Conservation (phyloP, 768 basidiomycete genomes). For the Auricularia heimuer region DNA sequence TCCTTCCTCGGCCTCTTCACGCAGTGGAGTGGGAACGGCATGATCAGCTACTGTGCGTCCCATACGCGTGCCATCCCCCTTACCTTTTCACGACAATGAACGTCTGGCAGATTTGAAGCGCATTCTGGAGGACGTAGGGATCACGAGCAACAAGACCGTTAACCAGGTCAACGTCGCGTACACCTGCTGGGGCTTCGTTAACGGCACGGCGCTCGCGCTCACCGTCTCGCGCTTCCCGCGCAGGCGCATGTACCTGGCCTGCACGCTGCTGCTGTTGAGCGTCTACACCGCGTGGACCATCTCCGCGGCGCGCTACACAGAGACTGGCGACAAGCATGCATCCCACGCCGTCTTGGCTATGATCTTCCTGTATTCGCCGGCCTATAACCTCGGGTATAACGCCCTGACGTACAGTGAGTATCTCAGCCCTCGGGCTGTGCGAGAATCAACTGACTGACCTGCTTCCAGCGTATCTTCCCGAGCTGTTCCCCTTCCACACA, state of each 20-base stretch:
- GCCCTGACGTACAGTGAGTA: constrained; percentile 44
- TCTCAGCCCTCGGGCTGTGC: neutral
- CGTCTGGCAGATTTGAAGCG: constrained; percentile 39
- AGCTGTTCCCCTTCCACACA: constrained; percentile 54
- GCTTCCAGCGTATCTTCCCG: constrained; percentile 48
- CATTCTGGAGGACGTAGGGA: constrained; percentile 44
- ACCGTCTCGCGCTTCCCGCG: constrained; percentile 35
- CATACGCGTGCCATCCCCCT: neutral
- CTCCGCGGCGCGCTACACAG: constrained; percentile 4
- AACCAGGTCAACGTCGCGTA: constrained; percentile 50
- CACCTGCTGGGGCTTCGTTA: constrained; percentile 47
- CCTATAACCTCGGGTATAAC: constrained; percentile 47
- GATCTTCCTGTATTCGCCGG: constrained; percentile 37
- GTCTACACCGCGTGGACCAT: constrained; percentile 44
- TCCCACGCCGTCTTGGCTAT: neutral
- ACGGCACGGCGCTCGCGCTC: constrained; percentile 39
- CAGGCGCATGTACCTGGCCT: constrained; percentile 38
- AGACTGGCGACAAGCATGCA: constrained; percentile 21
- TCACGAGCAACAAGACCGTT: constrained; percentile 39
- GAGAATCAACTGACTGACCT: constrained; percentile 1
- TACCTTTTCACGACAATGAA: constrained; percentile 15
- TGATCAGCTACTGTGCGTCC: neutral
- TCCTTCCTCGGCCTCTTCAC: constrained; percentile 22
- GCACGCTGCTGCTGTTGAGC: constrained; percentile 36
- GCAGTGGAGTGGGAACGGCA: constrained; percentile 5